A percentile compares a stretch with the other conserved stretches of the same genome.
These are phyloP conservation scores for Tetrahymena malaccensis DNA, from an alignment of 73 alveolate genomes.

Conservation along the genomic window DNA sequence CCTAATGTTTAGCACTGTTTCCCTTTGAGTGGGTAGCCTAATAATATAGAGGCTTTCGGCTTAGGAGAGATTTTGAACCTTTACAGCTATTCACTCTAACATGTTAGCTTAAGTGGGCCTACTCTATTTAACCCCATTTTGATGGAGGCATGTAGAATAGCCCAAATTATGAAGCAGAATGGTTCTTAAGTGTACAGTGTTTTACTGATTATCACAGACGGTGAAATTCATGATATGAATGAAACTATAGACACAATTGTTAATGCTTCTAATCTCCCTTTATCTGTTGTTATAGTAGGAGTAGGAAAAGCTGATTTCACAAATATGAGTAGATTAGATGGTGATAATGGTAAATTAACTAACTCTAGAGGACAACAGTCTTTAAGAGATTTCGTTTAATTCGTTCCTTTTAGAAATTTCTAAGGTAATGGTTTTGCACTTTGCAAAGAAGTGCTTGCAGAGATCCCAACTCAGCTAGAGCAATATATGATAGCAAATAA, in stretches of 20 bases:
- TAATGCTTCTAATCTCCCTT: conserved; percentile 26
- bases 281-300: conserved; percentile 87
- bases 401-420: conserved; percentile 74
- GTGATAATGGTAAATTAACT: conserved; percentile 66
- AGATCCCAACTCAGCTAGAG: conserved; percentile 84
- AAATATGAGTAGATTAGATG: conserved; percentile 80
- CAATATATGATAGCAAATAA: conserved; percentile 47
- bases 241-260: conserved; percentile 8
- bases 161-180: not conserved
- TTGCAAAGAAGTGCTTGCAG: conserved; percentile 90
- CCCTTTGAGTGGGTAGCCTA: conserved; percentile 58
- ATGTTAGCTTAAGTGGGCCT: conserved; percentile 70
- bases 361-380: conserved; percentile 44
- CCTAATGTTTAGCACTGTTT: conserved; percentile 75
- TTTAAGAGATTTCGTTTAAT: conserved; percentile 74
- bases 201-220: conserved; percentile 79
- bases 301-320: conserved; percentile 84
- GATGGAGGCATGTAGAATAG: conserved; percentile 36
- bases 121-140: conserved; percentile 63
- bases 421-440: conserved; percentile 49
- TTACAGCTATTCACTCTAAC: conserved; percentile 45
- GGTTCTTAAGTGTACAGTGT: conserved; percentile 35
- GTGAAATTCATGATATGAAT: conserved; percentile 50
- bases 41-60: conserved; percentile 60
- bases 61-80: conserved; percentile 45